Base-by-base conservation (phyloP, 116 monocot species). In the Thalassia testudinum region DNA sequence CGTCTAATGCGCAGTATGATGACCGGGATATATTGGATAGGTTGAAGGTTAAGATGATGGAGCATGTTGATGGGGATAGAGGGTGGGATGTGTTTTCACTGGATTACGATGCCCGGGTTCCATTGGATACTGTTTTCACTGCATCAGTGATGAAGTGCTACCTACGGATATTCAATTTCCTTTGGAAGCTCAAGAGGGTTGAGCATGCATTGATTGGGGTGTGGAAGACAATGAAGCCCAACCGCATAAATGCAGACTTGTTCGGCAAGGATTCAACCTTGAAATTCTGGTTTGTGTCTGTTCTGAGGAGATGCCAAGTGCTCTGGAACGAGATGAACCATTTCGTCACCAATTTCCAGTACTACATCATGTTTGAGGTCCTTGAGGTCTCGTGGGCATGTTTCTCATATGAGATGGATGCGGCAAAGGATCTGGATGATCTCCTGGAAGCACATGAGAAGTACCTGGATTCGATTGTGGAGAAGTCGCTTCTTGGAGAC, bases 61-160 rank as follows among this genome's bases (percentile, higher is more conserved):
- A 85, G 57, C 80, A 82, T 70, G 69, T 66, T 1, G 83, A 85
- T 71, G 99, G 90, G 16, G 82, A 90, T 49, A 69, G 71, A 52
- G 99, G 99, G 19, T 99, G 99, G 99, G 99, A 99, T 71, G 99
- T 99, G 11, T 99, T 99, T 50, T 85, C 99, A 2, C 64, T 99
- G 63, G 99, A 89, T 42, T 99, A 99, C 43, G 86, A 90, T 53
- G 79, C 99, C 8, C 62, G 77, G 23, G 80, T 78, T 43, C 99
- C 99, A 15, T 51, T 99, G 44, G 90, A 99, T 37, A 82, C 99
- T 6, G 73, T 99, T 7, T 99, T 99, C 51, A 82, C 82, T 6
- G 90, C 70, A 19, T 79, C 86, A 7, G 78, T 82, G 15, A 99
- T 99, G 99, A 76, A 78, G 52, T 69, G 55, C 48, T 99, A 99